Evolutionary conservation across 2,329 filamentous ascomycete species (phyloP).

Genomic region (Cordyceps militaris): DNA sequence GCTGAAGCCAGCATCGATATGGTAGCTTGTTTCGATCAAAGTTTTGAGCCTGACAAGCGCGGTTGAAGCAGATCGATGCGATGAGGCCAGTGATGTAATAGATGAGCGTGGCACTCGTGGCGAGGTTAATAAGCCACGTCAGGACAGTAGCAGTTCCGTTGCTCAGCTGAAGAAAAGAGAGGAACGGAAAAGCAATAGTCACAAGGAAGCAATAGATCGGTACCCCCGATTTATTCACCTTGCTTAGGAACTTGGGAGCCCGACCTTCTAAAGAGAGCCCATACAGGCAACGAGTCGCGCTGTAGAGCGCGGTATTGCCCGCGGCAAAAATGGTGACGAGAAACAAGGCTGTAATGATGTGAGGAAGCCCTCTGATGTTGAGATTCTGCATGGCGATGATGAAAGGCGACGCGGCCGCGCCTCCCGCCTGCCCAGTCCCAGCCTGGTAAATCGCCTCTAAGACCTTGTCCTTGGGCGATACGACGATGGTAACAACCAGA

Average conservation of each 20-base stretch:
- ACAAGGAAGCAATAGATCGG: not conserved
- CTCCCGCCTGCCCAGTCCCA: conserved; percentile 25
- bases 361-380: conserved; percentile 43
- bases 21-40: not conserved
- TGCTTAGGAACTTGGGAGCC: not conserved
- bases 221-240: not conserved
- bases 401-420: conserved; percentile 53
- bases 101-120: not conserved
- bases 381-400: conserved; percentile 55
- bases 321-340: conserved; percentile 20
- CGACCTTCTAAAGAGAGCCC: not conserved
- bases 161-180: not conserved
- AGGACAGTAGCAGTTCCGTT: not conserved
- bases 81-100: not conserved
- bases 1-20: not conserved
- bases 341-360: conserved; percentile 49
- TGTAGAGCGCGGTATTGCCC: not conserved
- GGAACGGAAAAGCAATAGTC: not conserved
- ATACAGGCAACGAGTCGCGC: not conserved
- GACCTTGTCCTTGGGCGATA: conserved; percentile 55
- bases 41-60: not conserved
- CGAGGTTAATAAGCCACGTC: not conserved
- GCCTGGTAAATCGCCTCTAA: conserved; percentile 45
- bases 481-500: conserved; percentile 58
- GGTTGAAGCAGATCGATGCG: not conserved